Evolutionary conservation across 2,329 filamentous ascomycete species (phyloP).

Genomic region (Didymella exigua): DNA sequence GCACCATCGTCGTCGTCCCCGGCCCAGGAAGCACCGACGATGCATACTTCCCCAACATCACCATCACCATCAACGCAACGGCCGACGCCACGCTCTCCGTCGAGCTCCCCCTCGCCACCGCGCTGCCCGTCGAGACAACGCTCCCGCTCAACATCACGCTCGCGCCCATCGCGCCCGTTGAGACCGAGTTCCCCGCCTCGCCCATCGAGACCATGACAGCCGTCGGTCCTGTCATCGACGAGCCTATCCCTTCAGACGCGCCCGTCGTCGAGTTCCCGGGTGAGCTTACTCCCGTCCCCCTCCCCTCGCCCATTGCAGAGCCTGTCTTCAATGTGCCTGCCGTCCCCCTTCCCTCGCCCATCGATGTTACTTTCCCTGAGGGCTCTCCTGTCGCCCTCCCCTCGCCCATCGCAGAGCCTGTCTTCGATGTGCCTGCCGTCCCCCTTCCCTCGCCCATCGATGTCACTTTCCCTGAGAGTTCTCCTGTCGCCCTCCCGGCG

Average conservation of each 20-base stretch:
- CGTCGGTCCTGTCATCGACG: conserved; percentile 1
- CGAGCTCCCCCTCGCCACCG: neutral
- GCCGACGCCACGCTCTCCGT: conserved; percentile 7
- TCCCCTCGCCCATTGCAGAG: neutral
- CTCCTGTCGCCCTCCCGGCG: neutral
- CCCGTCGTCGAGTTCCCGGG: conserved; percentile 16
- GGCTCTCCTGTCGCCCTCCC: neutral
- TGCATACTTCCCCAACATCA: conserved; percentile 8
- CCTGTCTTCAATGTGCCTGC: neutral
- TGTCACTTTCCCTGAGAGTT: neutral
- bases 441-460: neutral
- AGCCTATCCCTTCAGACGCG: conserved; percentile 2
- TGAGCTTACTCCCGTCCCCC: conserved; percentile 7
- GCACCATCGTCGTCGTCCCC: conserved; percentile 7
- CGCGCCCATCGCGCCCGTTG: neutral
- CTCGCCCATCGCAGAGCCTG: neutral
- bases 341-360: neutral
- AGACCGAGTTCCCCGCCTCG: neutral
- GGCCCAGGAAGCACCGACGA: conserved; percentile 3
- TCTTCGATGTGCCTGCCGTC: neutral
- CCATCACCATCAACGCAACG: conserved; percentile 7
- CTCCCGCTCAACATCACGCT: neutral
- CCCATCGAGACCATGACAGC: conserved; percentile 2
- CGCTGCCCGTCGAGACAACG: conserved; percentile 1
- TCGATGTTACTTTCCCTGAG: neutral